Conservation (phyloP, 1,284 basidiomycete species). For the Peniophora sp. region DNA sequence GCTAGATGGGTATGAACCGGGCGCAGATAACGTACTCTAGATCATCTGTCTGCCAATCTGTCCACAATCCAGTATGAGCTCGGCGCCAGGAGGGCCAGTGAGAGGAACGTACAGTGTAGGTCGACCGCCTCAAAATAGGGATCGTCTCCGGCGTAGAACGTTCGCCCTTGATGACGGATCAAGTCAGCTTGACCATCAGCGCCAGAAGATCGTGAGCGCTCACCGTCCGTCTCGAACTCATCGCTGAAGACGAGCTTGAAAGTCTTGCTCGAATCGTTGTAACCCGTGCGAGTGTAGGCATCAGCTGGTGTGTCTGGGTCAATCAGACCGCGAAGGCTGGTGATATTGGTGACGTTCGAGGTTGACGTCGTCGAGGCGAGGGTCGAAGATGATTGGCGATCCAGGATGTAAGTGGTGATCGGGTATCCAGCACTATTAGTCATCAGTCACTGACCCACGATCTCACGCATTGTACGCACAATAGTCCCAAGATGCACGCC, state of each 20-base stretch:
- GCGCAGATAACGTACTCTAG: constrained; percentile 6
- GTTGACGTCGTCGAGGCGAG: background rate
- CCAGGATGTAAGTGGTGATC: background rate
- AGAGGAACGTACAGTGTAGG: too few species aligned
- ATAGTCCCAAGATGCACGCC: constrained; percentile 3
- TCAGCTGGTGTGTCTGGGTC: background rate
- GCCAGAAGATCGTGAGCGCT: too few species aligned
- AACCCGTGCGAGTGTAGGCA: background rate
- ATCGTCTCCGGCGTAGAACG: constrained; percentile 33
- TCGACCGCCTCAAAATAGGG: constrained; percentile 52
- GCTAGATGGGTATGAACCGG: background rate
- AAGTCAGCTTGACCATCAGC: too few species aligned
- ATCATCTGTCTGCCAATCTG: constrained; percentile 39
- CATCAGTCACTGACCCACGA: background rate
- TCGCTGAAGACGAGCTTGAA: background rate
- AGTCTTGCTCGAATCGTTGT: background rate
- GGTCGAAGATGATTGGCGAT: background rate
- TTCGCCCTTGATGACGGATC: too few species aligned
- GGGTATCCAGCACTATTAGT: background rate
- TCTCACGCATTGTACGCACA: background rate
- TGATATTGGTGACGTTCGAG: background rate
- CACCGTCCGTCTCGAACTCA: background rate
- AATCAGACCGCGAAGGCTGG: background rate
- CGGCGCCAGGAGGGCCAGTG: too few species aligned
- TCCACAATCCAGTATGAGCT: too few species aligned